A percentile compares a stretch with the other conserved stretches of the same genome.
Evolutionary conservation across 495 filamentous ascomycete genomes (phyloP).

Genomic region (Niebla homalea): DNA sequence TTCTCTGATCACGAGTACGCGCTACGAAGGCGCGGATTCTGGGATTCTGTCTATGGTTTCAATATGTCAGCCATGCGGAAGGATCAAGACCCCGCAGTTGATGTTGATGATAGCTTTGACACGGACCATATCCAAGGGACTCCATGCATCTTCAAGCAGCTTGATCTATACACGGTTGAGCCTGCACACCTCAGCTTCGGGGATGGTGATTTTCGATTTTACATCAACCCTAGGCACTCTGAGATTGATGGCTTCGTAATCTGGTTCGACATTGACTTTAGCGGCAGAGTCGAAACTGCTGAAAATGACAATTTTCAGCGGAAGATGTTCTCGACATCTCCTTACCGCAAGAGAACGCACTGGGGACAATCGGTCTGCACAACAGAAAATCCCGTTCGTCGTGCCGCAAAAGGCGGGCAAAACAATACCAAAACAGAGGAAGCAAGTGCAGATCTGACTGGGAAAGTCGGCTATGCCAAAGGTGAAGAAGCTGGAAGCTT

Average conservation of each 20-base stretch:
- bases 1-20: slow-evolving; percentile 77
- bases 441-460: too few species aligned
- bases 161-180: slow-evolving; percentile 43
- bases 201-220: slow-evolving; percentile 37
- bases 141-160: slow-evolving; percentile 37
- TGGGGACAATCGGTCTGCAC: slow-evolving; percentile 16
- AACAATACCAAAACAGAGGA: too few species aligned
- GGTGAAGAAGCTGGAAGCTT: too few species aligned
- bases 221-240: slow-evolving; percentile 41
- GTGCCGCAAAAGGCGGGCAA: too few species aligned
- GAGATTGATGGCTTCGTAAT: slow-evolving; percentile 40
- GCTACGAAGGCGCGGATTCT: slow-evolving; percentile 48
- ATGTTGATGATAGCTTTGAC: slow-evolving; percentile 35
- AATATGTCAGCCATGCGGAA: slow-evolving; percentile 43
- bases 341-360: slow-evolving; percentile 37
- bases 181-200: slow-evolving; percentile 45
- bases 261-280: slow-evolving; percentile 56
- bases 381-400: too few species aligned
- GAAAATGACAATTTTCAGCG: slow-evolving; percentile 21
- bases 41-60: slow-evolving; percentile 52
- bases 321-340: slow-evolving; percentile 44
- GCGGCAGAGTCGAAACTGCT: slow-evolving; percentile 30
- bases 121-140: slow-evolving; percentile 41
- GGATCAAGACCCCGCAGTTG: neutral
- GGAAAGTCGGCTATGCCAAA: too few species aligned